phyloP scores from a whole-genome alignment of 139 green algal species.

The Eudorina sp. region DNA sequence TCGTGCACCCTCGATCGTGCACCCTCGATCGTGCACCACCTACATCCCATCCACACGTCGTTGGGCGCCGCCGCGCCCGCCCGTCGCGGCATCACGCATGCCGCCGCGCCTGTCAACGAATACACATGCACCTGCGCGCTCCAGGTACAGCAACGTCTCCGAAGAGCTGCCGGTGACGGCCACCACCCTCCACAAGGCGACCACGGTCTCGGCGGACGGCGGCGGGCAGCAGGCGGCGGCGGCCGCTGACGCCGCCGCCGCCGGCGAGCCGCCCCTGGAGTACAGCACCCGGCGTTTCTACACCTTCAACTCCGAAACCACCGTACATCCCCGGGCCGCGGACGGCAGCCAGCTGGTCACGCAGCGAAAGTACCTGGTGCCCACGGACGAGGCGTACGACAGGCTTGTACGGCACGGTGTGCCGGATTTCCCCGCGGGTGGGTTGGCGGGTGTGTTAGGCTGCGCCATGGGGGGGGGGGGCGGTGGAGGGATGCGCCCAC shows the following conservation, averaged over 20 bases:
- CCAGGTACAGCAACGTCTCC: not conserved
- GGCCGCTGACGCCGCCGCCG: not conserved
- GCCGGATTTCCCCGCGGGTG: not conserved
- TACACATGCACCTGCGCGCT: too few species aligned
- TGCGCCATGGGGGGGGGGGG: too few species aligned
- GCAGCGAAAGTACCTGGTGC: slow-evolving; percentile 1
- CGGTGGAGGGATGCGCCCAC: too few species aligned
- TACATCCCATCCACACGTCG: not conserved
- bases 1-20: not conserved
- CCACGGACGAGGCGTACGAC: slow-evolving; percentile 1
- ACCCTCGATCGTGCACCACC: too few species aligned
- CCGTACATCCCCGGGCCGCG: not conserved
- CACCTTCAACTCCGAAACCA: slow-evolving; percentile 14
- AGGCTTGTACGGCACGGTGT: not conserved
- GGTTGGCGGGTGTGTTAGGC: not conserved
- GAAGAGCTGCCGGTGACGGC: not conserved
- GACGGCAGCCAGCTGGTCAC: not conserved
- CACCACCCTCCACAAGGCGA: not conserved
- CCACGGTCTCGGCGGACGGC: not conserved
- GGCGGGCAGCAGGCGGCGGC: not conserved
- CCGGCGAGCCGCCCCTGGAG: not conserved
- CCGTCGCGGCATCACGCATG: not conserved
- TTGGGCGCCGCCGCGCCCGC: too few species aligned
- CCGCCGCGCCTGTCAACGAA: too few species aligned
- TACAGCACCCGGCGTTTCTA: not conserved